phyloP scores from a whole-genome alignment of 2,329 filamentous ascomycete genomes.

The Neoarthrinium moseri region DNA sequence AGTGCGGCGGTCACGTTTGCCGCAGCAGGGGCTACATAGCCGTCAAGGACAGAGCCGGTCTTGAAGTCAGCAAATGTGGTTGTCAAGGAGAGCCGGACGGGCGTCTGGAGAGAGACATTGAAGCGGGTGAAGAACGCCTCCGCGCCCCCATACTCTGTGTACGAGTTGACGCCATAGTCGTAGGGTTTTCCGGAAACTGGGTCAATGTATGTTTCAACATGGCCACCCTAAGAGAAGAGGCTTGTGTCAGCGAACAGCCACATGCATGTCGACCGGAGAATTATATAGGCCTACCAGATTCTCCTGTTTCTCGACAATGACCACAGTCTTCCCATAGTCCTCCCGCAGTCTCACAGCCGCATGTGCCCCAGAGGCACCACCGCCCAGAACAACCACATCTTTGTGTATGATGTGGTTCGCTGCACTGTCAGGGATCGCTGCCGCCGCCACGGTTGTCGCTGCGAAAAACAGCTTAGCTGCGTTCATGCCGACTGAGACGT shows the following conservation, averaged over 20 bases:
- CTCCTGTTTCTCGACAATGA: conserved; percentile 32
- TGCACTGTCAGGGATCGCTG: not conserved
- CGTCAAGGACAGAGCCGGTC: conserved; percentile 28
- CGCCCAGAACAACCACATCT: conserved; percentile 32
- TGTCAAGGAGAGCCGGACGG: conserved; percentile 23
- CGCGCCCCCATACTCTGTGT: conserved; percentile 36
- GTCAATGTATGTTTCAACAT: conserved; percentile 45
- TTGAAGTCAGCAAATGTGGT: conserved; percentile 34
- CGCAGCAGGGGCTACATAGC: conserved; percentile 21
- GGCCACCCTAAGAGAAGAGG: conserved; percentile 36
- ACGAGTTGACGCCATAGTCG: conserved; percentile 37
- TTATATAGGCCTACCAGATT: conserved; percentile 2
- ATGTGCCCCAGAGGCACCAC: conserved; percentile 36
- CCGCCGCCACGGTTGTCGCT: not conserved
- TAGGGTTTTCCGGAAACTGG: conserved; percentile 32
- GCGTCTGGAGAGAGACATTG: conserved; percentile 28
- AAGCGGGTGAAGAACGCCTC: conserved; percentile 43
- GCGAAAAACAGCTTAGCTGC: no score
- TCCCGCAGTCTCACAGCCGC: conserved; percentile 34
- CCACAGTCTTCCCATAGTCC: conserved; percentile 30
- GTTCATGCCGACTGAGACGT: no score
- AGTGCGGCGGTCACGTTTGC: conserved; percentile 18
- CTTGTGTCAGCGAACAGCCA: not conserved
- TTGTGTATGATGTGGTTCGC: conserved; percentile 5
- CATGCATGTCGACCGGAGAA: not conserved